These are phyloP conservation scores for Apiospora aurea DNA, from an alignment of 2,329 filamentous ascomycete genomes.

Conservation along the genomic window DNA sequence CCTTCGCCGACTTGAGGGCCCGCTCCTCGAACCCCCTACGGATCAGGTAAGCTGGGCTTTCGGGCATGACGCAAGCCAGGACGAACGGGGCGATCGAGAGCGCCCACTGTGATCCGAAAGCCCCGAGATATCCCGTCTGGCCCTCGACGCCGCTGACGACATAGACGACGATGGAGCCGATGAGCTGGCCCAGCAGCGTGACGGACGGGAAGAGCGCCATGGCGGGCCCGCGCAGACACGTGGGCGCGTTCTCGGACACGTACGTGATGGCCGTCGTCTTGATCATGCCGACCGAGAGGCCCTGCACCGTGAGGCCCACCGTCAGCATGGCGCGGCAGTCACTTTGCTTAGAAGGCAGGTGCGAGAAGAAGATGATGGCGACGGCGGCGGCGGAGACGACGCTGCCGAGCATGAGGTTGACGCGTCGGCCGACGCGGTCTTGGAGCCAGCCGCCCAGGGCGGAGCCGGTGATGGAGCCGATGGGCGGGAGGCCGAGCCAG, in stretches of 20 bases:
- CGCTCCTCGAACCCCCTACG: slow-evolving; percentile 48
- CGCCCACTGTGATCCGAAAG: slow-evolving; percentile 53
- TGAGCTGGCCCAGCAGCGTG: slow-evolving; percentile 55
- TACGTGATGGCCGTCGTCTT: slow-evolving; percentile 54
- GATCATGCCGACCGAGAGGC: slow-evolving; percentile 52
- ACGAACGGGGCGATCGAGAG: slow-evolving; percentile 51
- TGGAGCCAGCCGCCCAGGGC: slow-evolving; percentile 47
- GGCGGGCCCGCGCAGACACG: slow-evolving; percentile 52
- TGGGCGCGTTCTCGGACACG: slow-evolving; percentile 57
- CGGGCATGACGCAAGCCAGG: slow-evolving; percentile 54
- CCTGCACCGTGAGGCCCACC: slow-evolving; percentile 53
- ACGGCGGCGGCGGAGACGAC: slow-evolving; percentile 47
- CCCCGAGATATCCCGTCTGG: slow-evolving; percentile 46
- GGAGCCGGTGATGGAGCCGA: slow-evolving; percentile 49
- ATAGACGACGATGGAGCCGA: slow-evolving; percentile 52
- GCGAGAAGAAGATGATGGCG: slow-evolving; percentile 44
- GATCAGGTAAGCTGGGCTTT: slow-evolving; percentile 58
- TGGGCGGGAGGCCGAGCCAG: slow-evolving; percentile 49
- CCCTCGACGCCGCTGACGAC: slow-evolving; percentile 37
- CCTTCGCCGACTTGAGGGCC: slow-evolving; percentile 54
- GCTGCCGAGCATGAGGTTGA: slow-evolving; percentile 45
- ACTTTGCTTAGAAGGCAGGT: slow-evolving; percentile 38
- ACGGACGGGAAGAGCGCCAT: slow-evolving; percentile 58
- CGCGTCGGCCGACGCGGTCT: slow-evolving; percentile 48
- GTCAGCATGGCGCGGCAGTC: slow-evolving; percentile 45